Conservation (phyloP, 371 early-diverging fungal genomes). For the Zychaea mexicana region DNA sequence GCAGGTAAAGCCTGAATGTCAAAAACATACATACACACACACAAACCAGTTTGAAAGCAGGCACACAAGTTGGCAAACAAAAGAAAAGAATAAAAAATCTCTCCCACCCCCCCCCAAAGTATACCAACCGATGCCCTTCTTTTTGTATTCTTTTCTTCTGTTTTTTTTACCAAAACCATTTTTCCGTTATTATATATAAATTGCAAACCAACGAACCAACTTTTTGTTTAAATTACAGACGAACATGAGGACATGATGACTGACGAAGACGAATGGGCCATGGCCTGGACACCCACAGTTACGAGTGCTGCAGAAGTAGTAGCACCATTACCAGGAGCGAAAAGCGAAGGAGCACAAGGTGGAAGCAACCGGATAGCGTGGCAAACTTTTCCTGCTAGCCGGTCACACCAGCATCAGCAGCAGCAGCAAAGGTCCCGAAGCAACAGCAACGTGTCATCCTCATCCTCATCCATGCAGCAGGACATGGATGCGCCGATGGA, state of each 20-base stretch:
- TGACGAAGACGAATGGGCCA: background rate
- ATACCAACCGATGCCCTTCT: constrained; percentile 4
- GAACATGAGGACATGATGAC: constrained; percentile 1
- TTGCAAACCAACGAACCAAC: background rate
- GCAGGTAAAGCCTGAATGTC: constrained; percentile 2
- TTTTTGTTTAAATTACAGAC: background rate
- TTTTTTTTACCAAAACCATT: background rate
- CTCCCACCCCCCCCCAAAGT: too few relatives aligned
- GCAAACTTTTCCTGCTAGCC: background rate
- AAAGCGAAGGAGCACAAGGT: background rate
- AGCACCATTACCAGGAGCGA: too few relatives aligned
- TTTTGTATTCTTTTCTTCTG: background rate
- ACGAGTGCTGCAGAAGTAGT: background rate
- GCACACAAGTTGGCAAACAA: background rate
- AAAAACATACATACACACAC: background rate
- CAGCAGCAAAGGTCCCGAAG: background rate
- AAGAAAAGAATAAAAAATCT: background rate
- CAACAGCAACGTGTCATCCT: background rate
- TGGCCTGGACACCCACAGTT: background rate
- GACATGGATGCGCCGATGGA: background rate
- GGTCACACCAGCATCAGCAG: background rate
- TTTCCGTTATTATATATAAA: background rate
- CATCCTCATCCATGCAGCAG: too few relatives aligned
- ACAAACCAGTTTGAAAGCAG: background rate
- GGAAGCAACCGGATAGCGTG: background rate